Evolutionary conservation across 1,284 basidiomycete genomes (phyloP).

Genomic region (Kwoniella shivajii): DNA sequence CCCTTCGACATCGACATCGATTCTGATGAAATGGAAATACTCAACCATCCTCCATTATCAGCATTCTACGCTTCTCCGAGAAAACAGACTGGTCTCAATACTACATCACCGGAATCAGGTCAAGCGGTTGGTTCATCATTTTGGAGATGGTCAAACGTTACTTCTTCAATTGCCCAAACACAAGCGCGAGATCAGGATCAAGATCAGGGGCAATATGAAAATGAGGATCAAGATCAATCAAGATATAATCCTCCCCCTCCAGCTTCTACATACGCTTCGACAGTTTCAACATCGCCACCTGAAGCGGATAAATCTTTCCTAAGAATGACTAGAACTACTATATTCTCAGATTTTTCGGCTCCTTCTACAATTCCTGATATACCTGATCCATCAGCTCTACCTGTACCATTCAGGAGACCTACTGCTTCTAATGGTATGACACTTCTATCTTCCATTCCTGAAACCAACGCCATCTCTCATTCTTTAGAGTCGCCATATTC

Average conservation of each 20-base stretch:
- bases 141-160: slow-evolving; percentile 13
- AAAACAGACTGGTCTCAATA: background rate
- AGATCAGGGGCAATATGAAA: no score
- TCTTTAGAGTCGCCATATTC: no score
- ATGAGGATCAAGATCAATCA: background rate
- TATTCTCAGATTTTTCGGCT: slow-evolving; percentile 22
- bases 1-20: slow-evolving; percentile 4
- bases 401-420: slow-evolving; percentile 13
- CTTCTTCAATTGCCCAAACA: slow-evolving; percentile 9
- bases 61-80: background rate
- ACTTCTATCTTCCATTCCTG: slow-evolving; percentile 12
- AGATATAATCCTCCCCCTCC: slow-evolving; percentile 1
- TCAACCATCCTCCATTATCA: slow-evolving; percentile 3
- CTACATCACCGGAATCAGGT: background rate
- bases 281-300: background rate
- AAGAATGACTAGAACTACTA: slow-evolving; percentile 13
- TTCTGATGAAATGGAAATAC: background rate
- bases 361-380: slow-evolving; percentile 18
- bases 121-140: slow-evolving; percentile 6
- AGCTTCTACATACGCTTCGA: slow-evolving; percentile 2
- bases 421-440: background rate
- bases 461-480: background rate
- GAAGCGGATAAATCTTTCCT: slow-evolving; percentile 11
- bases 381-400: slow-evolving; percentile 9
- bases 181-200: no score